These are phyloP conservation scores for Erysimum cheiri DNA, from an alignment of 441 rosid species.

Conservation along the genomic window DNA sequence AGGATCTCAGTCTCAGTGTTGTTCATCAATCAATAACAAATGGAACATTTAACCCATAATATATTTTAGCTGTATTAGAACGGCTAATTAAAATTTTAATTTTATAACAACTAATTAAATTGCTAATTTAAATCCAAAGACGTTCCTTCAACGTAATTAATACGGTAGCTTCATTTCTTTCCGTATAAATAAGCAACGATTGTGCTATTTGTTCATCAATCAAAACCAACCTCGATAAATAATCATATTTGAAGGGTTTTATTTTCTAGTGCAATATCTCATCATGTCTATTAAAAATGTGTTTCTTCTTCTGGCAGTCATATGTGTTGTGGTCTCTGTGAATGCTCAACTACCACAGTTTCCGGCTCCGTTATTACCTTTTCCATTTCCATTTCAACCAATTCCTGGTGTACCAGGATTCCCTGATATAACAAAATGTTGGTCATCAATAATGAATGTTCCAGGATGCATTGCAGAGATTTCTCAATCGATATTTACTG, in stretches of 20 bases:
- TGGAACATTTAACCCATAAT: not conserved
- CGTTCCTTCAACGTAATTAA: not conserved
- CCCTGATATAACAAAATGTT: slow-evolving; percentile 4
- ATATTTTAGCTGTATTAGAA: not conserved
- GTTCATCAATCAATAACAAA: slow-evolving; percentile 12
- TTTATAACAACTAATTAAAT: not conserved
- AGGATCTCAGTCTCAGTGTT: not conserved
- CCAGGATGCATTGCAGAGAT: slow-evolving; percentile 8
- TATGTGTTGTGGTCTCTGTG: not conserved
- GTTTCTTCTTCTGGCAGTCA: not conserved
- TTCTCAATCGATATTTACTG: not conserved
- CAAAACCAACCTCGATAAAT: not conserved
- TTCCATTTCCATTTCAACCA: not conserved
- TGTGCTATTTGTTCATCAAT: not conserved
- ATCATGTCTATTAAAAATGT: slow-evolving; percentile 14
- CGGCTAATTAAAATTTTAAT: not conserved
- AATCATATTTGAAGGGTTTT: not conserved
- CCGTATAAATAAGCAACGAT: not conserved
- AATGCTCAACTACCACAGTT: slow-evolving; percentile 32
- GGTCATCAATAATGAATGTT: slow-evolving; percentile 3
- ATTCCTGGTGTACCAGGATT: not conserved
- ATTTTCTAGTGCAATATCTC: not conserved
- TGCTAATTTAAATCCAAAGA: not conserved
- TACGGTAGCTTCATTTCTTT: not conserved
- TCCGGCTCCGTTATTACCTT: not conserved